Evolutionary conservation across 768 basidiomycete genomes (phyloP), one percentile per base, ranked within the genome.

Genomic region (Astraeus odoratus): DNA sequence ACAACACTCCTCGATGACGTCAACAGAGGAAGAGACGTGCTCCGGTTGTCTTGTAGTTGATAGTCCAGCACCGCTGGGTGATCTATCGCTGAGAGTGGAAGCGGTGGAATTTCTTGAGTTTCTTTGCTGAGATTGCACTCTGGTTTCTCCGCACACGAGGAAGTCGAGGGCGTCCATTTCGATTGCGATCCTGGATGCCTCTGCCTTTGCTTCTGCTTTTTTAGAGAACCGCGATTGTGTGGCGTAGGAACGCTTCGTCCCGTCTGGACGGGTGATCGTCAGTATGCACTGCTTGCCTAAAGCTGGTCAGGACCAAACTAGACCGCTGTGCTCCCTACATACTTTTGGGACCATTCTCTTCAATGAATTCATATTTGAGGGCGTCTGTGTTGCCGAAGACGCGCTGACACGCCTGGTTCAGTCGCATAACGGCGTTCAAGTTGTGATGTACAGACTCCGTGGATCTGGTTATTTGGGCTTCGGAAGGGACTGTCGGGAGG

Each of bases 131-230:
- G n/a, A n/a, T n/a, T n/a, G n/a, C n/a, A n/a, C 29, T 6, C 70
- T 66, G 2, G 65, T 59, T n/a, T 73, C 72, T 3, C 76, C 75
- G 1, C 60, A 53, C 6, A 58, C 42, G 38, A 83, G 75, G 53
- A 84, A 84, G 16, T 80, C 73, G 25, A 83, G 56, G 1, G 73
- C 82, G 16, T 78, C 80, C 67, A 76, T 73, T 6, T 78, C 69
- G 19, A 83, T 63, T 4, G 83, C 83, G 13, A 76, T 58, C 13
- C 57, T 65, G 0, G 78, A 79, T 0, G 67, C 80, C 36, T 71
- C 70, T 0, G 60, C 62, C 47, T 77, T 78, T 0, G 82, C 83
- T 10, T 81, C 80, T 30, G 51, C 63, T 51, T 76, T 73, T 29
- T 69, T 68, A 13, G 65, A 34, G 50, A 72, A 76, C 2, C 57